Evolutionary conservation across 768 basidiomycete species (phyloP), one percentile per base, ranked within the genome.

Genomic region (Chalciporus chontae): DNA sequence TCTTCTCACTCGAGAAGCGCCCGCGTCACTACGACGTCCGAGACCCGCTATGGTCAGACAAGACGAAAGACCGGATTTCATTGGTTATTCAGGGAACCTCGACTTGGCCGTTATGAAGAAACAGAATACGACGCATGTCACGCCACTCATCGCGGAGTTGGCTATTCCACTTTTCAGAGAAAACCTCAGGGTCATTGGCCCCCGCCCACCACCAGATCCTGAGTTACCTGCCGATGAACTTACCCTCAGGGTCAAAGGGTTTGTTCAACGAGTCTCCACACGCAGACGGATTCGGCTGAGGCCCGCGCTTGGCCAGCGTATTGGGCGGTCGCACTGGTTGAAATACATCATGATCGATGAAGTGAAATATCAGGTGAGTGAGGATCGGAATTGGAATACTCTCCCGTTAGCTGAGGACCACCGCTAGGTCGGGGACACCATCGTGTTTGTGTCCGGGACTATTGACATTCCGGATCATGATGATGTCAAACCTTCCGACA

Each of bases 71-170:
- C 8, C 19, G 36, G 44, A 47, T 23, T 39, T 15, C 8, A 23
- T 51, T 11, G 38, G 57, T 3, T 57, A 55, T 48, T 58, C 39
- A 0, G 75, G 74, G 0, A 79, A 82, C 55, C 67, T 72, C 5
- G 87, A 90, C 56, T 55, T 78, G 4, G 76, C 73, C 2, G 79
- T 85, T 2, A 70, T 88, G 15, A 78, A 80, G 53, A 75, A 77
- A 26, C 79, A 81, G 55, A 75, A 65, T 15, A 66, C 70, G 5
- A 87, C 85, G 0, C 77, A 78, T 41, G 84, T 90, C 8, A 88
- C 86, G 0, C 79, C 80, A 0, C 69, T 73, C 17, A 81, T 90
- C 39, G 74, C 73, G 5, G 57, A 66, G 8, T 64, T 88, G 8
- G 79, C 84, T 0, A 27, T 60, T 8, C 74, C 76, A 0, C 71